A percentile compares a stretch with the other conserved stretches of the same genome.
Conservation (phyloP, 139 green algal species). For the Chlamydomonas sp. region DNA sequence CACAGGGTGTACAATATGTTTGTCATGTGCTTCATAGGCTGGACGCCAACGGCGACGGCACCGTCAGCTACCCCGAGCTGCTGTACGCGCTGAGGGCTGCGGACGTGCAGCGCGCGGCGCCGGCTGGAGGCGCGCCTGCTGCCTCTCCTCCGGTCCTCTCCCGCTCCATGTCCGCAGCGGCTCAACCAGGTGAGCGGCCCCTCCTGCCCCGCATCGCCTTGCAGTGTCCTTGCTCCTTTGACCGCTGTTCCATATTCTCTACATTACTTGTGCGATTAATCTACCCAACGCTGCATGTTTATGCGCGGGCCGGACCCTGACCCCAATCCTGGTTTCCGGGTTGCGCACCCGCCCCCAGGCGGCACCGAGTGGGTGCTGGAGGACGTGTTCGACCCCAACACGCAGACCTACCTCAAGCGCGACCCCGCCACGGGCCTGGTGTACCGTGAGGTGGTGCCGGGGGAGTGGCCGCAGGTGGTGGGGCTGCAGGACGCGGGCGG, state of each 20-base stretch:
- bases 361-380: conserved; percentile 35
- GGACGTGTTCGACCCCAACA: conserved; percentile 40
- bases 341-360: not conserved
- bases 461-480: conserved; percentile 38
- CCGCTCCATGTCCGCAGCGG: not conserved
- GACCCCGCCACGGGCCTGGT: conserved; percentile 41
- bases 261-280: too few species aligned
- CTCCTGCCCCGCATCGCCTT: too few species aligned
- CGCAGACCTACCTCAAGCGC: conserved; percentile 11
- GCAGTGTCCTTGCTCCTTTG: too few species aligned
- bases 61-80: conserved; percentile 25
- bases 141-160: not conserved
- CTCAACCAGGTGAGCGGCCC: conserved; percentile 8
- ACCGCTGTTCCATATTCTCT: too few species aligned
- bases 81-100: conserved; percentile 20
- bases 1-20: too few species aligned
- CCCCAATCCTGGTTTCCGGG: too few species aligned
- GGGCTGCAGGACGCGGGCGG: conserved; percentile 18
- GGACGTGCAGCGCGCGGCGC: not conserved
- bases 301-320: too few species aligned
- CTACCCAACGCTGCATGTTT: too few species aligned
- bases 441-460: conserved; percentile 5
- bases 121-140: not conserved
- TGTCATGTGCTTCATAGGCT: conserved; percentile 3
- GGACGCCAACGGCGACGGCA: conserved; percentile 42